phyloP scores from a whole-genome alignment of 495 filamentous ascomycete genomes.

The Podospora fimiseda region DNA sequence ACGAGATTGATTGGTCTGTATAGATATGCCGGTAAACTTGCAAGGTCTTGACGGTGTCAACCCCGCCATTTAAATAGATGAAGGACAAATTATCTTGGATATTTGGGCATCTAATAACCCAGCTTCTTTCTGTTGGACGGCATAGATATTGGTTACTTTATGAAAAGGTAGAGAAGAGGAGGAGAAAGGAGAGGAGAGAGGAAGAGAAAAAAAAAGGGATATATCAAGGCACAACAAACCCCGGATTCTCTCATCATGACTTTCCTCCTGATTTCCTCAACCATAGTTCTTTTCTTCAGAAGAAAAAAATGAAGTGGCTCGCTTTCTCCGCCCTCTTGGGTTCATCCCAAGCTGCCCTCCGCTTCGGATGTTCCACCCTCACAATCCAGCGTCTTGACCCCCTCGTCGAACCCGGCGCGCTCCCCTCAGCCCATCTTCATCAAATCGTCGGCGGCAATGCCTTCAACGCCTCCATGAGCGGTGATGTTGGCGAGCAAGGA shows the following conservation, averaged over 20 bases:
- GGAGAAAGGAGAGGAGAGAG: background rate
- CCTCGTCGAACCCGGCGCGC: constrained; percentile 35
- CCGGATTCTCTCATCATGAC: background rate
- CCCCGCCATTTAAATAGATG: constrained; percentile 14
- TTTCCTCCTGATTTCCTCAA: background rate
- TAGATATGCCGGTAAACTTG: background rate
- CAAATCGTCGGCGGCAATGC: constrained; percentile 46
- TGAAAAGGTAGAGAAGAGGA: background rate
- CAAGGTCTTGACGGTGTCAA: background rate
- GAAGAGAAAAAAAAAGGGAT: too few species aligned
- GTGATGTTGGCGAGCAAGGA: constrained; percentile 37
- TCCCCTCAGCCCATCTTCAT: constrained; percentile 41
- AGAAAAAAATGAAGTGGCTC: constrained; percentile 38
- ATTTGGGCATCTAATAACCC: background rate
- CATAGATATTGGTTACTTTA: background rate
- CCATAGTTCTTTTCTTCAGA: background rate
- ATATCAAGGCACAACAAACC: background rate
- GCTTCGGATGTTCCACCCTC: constrained; percentile 42
- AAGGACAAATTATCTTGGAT: constrained; percentile 1
- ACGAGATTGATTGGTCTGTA: background rate
- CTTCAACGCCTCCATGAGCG: constrained; percentile 43
- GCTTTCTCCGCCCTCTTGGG: constrained; percentile 32
- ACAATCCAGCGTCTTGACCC: constrained; percentile 42
- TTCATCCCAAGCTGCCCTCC: constrained; percentile 36
- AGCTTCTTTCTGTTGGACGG: background rate